These are phyloP conservation scores for Fusarium metavorans DNA, from an alignment of 2,329 filamentous ascomycete species.

Conservation along the genomic window DNA sequence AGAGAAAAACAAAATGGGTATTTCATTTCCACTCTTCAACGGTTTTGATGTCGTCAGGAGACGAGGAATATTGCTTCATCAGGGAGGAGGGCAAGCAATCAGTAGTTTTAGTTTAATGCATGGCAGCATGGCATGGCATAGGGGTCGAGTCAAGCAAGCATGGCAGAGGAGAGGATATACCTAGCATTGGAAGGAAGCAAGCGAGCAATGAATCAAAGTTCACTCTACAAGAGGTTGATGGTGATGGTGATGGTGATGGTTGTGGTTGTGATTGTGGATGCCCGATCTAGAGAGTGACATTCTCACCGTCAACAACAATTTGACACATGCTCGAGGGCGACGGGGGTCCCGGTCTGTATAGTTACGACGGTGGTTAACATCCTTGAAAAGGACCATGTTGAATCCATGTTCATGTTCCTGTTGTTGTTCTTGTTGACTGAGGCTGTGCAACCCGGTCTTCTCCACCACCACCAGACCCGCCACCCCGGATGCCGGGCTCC, in stretches of 20 bases:
- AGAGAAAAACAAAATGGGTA: constrained; percentile 27
- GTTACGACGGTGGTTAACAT: not conserved
- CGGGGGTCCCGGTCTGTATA: not conserved
- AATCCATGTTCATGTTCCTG: not conserved
- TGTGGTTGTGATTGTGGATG: not conserved
- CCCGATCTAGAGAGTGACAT: not conserved
- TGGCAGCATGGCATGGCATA: constrained; percentile 1
- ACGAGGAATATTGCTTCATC: not conserved
- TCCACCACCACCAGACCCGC: constrained; percentile 28
- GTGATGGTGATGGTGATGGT: not conserved
- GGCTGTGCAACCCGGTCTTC: constrained; percentile 26
- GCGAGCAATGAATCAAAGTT: constrained; percentile 10
- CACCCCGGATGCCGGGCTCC: constrained; percentile 36
- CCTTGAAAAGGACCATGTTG: not conserved
- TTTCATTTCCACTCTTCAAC: constrained; percentile 18
- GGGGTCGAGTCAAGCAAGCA: not conserved
- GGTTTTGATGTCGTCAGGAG: constrained; percentile 6
- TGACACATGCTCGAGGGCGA: not conserved
- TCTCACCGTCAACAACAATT: not conserved
- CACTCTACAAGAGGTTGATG: not conserved
- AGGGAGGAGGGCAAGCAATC: not conserved
- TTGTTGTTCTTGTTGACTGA: constrained; percentile 2
- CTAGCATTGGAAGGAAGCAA: constrained; percentile 29
- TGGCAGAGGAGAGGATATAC: not conserved
- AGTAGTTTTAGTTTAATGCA: constrained; percentile 11